Conservation (phyloP, 2,329 filamentous ascomycete species). For the Davidsoniella neocaledoniae region DNA sequence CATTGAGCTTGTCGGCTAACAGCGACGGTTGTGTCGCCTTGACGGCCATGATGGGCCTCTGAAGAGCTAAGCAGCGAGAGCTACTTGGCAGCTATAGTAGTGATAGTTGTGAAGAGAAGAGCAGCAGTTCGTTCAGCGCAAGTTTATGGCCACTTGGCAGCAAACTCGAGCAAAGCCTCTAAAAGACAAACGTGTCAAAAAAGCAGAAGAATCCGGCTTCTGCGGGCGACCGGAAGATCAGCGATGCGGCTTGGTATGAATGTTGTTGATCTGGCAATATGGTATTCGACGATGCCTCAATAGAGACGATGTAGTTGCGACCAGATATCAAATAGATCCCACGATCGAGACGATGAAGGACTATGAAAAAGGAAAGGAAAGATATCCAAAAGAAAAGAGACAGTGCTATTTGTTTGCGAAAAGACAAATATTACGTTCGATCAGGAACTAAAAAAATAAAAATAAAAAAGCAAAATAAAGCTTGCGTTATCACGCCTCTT, state of each 20-base stretch:
- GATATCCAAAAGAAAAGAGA: not conserved
- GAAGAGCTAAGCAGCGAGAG: not conserved
- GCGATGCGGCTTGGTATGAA: not conserved
- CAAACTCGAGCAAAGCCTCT: too few relatives aligned
- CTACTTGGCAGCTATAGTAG: not conserved
- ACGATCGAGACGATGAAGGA: not conserved
- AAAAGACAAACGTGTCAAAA: not conserved
- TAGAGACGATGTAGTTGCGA: too few relatives aligned
- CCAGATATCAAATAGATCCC: not conserved
- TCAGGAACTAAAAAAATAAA: not conserved
- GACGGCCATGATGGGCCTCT: conserved; percentile 7
- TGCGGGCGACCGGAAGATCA: not conserved
- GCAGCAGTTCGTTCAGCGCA: too few relatives aligned
- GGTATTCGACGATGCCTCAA: too few relatives aligned
- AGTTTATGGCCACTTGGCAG: too few relatives aligned
- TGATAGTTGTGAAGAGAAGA: not conserved
- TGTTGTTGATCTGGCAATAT: not conserved
- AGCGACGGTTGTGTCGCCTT: conserved; percentile 10
- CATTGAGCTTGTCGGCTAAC: conserved; percentile 19
- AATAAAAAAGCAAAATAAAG: not conserved
- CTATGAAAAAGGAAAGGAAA: not conserved
- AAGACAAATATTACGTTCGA: not conserved
- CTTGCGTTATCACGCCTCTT: not conserved
- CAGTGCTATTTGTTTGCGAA: too few relatives aligned
- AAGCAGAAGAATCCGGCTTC: conserved; percentile 10